Evolutionary conservation across 768 basidiomycete genomes (phyloP).

Genomic region (Panaeolus papilionaceus): DNA sequence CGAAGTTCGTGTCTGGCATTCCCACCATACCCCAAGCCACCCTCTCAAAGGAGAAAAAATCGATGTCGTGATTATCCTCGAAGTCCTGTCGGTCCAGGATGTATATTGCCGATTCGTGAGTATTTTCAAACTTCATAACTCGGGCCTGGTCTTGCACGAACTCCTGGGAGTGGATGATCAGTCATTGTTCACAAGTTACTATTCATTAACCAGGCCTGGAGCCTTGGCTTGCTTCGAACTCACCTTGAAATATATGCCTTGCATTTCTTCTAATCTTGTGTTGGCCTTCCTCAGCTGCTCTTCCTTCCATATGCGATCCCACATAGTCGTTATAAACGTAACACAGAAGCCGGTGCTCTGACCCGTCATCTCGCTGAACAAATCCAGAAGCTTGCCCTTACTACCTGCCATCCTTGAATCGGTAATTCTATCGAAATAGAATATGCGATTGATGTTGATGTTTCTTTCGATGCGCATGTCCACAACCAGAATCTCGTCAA

Average conservation of each 20-base stretch:
- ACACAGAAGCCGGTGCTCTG: not conserved
- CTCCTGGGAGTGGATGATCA: not conserved
- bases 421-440: not conserved
- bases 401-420: not conserved
- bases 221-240: too few species aligned
- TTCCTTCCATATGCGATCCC: not conserved
- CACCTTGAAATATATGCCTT: not conserved
- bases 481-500: too few species aligned
- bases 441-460: not conserved
- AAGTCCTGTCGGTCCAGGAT: not conserved
- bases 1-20: not conserved
- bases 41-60: not conserved
- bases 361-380: not conserved
- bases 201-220: too few species aligned
- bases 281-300: not conserved
- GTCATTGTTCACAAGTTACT: too few species aligned
- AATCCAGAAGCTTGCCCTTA: not conserved
- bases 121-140: not conserved
- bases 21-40: not conserved
- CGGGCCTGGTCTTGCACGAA: not conserved
- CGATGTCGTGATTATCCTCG: not conserved
- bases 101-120: not conserved
- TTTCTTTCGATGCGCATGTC: too few species aligned
- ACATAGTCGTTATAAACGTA: not conserved
- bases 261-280: not conserved